Evolutionary conservation across 148 eudicot genomes (phyloP).

Genomic region (Heliosperma pusillum): DNA sequence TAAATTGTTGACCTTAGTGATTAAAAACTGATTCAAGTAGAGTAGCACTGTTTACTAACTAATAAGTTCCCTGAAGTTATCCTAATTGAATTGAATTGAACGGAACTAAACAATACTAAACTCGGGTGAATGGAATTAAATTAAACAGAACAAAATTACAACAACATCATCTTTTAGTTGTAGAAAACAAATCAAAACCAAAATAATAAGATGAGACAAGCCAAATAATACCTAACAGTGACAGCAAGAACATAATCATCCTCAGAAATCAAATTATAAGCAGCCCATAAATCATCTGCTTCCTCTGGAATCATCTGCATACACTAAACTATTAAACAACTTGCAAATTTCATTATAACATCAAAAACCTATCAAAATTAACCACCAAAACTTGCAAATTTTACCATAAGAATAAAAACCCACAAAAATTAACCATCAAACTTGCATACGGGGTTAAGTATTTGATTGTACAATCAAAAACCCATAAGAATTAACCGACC

Average conservation of each 20-base stretch:
- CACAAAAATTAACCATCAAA: slow-evolving; percentile 1
- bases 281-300: slow-evolving; percentile 84
- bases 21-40: not conserved
- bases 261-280: slow-evolving; percentile 72
- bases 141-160: too few species aligned
- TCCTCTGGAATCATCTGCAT: slow-evolving; percentile 82
- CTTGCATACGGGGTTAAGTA: too few species aligned
- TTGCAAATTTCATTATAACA: not conserved
- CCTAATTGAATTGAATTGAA: not conserved
- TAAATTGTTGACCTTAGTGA: not conserved
- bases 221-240: slow-evolving; percentile 62
- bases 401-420: not conserved
- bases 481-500: too few species aligned
- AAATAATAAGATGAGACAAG: not conserved
- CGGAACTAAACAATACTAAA: not conserved
- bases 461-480: too few species aligned
- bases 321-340: slow-evolving; percentile 2
- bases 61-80: not conserved
- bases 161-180: not conserved
- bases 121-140: not conserved
- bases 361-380: not conserved
- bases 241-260: slow-evolving; percentile 68
- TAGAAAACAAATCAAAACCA: not conserved
- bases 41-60: not conserved
- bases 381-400: not conserved